These are phyloP conservation scores for Tremella mesenterica DNA, from an alignment of 768 basidiomycete species.

Conservation along the genomic window DNA sequence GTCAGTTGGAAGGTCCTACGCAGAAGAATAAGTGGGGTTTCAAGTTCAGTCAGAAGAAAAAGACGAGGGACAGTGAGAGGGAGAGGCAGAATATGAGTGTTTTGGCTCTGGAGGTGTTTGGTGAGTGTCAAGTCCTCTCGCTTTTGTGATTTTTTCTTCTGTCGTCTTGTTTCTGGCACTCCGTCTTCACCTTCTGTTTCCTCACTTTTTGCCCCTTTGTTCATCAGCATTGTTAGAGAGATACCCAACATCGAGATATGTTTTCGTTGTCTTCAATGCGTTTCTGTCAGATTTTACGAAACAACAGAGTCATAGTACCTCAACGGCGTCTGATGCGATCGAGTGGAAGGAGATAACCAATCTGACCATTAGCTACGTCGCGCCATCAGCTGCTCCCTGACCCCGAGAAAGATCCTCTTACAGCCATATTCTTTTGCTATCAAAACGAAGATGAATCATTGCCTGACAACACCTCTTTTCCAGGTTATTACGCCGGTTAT, in stretches of 20 bases:
- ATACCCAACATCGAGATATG: too few relatives aligned
- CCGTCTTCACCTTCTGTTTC: too few relatives aligned
- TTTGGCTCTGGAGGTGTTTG: constrained; percentile 75
- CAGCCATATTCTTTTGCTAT: constrained; percentile 64
- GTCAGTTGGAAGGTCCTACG: constrained; percentile 66
- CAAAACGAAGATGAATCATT: constrained; percentile 49
- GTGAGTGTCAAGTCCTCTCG: constrained; percentile 47
- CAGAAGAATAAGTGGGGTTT: constrained; percentile 64
- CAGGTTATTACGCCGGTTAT: constrained; percentile 41
- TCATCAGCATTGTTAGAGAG: too few relatives aligned
- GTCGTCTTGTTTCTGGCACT: not conserved
- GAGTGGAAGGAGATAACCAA: too few relatives aligned
- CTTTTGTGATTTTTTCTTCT: not conserved
- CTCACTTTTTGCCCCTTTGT: too few relatives aligned
- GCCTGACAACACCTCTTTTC: constrained; percentile 24
- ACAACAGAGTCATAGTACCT: too few relatives aligned
- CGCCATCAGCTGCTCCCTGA: constrained; percentile 56
- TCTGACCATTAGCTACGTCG: constrained; percentile 53
- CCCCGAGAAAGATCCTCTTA: constrained; percentile 58
- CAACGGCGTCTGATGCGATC: too few relatives aligned
- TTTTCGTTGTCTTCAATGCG: too few relatives aligned
- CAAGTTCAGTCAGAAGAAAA: constrained; percentile 53
- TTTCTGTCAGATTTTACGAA: too few relatives aligned
- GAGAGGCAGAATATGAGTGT: constrained; percentile 68
- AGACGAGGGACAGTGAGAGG: constrained; percentile 48